Conservation (phyloP, 163 green algal species). For the Chlorella variabilis region DNA sequence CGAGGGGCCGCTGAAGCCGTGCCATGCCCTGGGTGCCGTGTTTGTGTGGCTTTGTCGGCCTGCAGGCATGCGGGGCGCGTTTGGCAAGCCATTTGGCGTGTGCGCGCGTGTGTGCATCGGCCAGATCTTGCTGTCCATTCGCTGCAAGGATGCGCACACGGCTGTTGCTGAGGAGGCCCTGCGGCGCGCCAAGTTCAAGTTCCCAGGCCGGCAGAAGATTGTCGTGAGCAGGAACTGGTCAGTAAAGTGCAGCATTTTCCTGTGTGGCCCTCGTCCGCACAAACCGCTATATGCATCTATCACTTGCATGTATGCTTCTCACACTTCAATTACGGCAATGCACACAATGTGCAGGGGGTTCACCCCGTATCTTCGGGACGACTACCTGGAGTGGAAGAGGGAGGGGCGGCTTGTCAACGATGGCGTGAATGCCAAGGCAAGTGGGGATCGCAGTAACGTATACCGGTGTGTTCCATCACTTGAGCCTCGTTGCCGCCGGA, state of each 20-base stretch:
- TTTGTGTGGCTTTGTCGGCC: too few relatives aligned
- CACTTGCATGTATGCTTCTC: too few relatives aligned
- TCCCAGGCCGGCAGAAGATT: slow-evolving; percentile 98
- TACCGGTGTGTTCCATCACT: not conserved
- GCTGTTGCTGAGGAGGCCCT: slow-evolving; percentile 88
- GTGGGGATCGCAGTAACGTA: not conserved
- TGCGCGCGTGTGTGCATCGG: slow-evolving; percentile 96
- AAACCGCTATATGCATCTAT: too few relatives aligned
- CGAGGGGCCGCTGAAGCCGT: too few relatives aligned
- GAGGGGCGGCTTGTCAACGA: slow-evolving; percentile 90
- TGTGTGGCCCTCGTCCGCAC: too few relatives aligned
- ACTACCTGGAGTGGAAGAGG: slow-evolving; percentile 94
- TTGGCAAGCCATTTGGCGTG: slow-evolving; percentile 95
- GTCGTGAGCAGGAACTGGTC: slow-evolving; percentile 94
- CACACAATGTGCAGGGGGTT: slow-evolving; percentile 92
- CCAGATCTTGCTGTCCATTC: slow-evolving; percentile 94
- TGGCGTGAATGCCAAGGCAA: slow-evolving; percentile 86
- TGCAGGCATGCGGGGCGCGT: slow-evolving; percentile 96
- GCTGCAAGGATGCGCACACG: slow-evolving; percentile 79
- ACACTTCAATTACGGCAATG: not conserved
- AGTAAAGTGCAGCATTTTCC: not conserved
- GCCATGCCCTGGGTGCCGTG: too few relatives aligned
- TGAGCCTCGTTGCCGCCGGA: too few relatives aligned
- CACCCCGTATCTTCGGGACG: slow-evolving; percentile 88
- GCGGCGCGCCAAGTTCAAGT: slow-evolving; percentile 99